Percentiles rank a stretch among this genome's conserved stretches.
Evolutionary conservation across 1,284 basidiomycete species (phyloP).

Genomic region (Coniferiporia sulphurascens): DNA sequence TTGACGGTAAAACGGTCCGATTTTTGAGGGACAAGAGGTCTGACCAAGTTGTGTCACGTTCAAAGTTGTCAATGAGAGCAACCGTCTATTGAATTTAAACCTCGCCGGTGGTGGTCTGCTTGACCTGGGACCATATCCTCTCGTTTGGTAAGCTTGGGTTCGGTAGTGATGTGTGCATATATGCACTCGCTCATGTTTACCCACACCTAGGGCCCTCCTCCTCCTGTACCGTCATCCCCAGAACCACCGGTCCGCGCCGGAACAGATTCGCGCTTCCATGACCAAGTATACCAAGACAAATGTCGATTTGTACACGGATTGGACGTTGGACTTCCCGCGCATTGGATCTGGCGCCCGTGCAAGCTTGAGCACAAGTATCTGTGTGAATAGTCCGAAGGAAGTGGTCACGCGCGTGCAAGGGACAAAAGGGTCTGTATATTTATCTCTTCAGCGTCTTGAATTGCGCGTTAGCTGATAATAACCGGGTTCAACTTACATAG

Average conservation of each 20-base stretch:
- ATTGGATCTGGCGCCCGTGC: constrained; percentile 15
- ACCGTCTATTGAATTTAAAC: constrained; percentile 39
- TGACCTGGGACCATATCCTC: constrained; percentile 38
- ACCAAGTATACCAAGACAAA: constrained; percentile 14
- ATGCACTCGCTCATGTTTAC: constrained; percentile 33
- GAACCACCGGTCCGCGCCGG: constrained; percentile 19
- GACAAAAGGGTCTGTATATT: constrained; percentile 12
- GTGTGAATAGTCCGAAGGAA: constrained; percentile 15
- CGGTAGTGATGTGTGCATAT: constrained; percentile 6
- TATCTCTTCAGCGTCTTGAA: constrained; percentile 14
- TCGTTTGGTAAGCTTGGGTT: constrained; percentile 34
- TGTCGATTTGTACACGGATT: constrained; percentile 17
- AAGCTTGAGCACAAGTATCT: constrained; percentile 16
- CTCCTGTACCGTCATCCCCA: constrained; percentile 35
- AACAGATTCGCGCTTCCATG: constrained; percentile 19
- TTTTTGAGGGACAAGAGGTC: background rate
- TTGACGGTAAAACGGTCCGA: constrained; percentile 9
- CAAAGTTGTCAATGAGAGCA: constrained; percentile 15
- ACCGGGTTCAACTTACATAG: constrained; percentile 5
- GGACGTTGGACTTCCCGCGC: constrained; percentile 18
- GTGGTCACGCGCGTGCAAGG: constrained; percentile 18
- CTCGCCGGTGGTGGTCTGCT: constrained; percentile 44
- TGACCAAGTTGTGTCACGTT: background rate
- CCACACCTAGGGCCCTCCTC: constrained; percentile 34
- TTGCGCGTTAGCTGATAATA: background rate